A percentile compares a stretch with the other conserved stretches of the same genome.
Evolutionary conservation across 345 rosid genomes (phyloP).

Genomic region (Clausena lansium): DNA sequence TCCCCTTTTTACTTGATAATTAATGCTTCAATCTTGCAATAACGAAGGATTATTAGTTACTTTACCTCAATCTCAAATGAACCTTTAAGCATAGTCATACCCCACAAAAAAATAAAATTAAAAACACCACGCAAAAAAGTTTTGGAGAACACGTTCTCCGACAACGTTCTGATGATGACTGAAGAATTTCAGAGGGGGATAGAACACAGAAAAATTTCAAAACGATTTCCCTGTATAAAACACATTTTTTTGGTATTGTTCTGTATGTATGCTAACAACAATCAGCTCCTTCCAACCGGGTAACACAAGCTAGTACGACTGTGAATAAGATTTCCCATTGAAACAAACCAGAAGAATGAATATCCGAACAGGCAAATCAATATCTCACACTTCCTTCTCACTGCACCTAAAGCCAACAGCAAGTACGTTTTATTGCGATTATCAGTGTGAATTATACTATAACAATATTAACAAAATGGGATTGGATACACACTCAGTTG

Average conservation of each 20-base stretch:
- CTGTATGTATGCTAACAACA: background rate
- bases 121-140: no score
- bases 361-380: slow-evolving; percentile 10
- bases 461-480: slow-evolving; percentile 35
- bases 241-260: background rate
- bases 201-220: background rate
- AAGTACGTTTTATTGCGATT: slow-evolving; percentile 9
- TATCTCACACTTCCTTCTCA: slow-evolving; percentile 20
- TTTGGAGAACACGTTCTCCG: no score
- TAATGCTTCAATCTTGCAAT: no score
- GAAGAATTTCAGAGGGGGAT: background rate
- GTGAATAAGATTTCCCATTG: background rate
- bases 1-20: no score
- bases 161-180: background rate
- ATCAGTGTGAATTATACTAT: slow-evolving; percentile 2
- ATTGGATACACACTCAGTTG: background rate
- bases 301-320: background rate
- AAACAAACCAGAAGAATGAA: background rate
- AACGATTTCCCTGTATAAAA: background rate
- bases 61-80: no score
- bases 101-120: no score
- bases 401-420: slow-evolving; percentile 12
- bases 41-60: no score
- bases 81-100: no score
- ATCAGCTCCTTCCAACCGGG: slow-evolving; percentile 4